Conservation (phyloP, 1,139 yeast species). For the Casaregolazyma suthepensis region DNA sequence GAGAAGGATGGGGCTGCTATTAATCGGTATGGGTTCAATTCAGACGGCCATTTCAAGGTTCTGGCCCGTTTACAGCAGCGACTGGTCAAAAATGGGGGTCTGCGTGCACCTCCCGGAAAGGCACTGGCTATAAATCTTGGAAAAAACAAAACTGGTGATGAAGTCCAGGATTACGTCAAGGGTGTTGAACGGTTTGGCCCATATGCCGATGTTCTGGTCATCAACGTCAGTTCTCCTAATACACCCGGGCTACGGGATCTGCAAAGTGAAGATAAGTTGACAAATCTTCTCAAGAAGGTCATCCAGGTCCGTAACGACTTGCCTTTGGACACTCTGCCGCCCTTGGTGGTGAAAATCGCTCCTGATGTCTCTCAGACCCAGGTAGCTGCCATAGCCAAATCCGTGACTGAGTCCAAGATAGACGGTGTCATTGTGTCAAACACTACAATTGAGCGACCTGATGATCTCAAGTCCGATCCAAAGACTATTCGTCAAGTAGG, state of each 20-base stretch:
- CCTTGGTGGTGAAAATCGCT: slow-evolving; percentile 83
- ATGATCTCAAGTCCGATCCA: slow-evolving; percentile 43
- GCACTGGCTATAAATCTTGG: slow-evolving; percentile 82
- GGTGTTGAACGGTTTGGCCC: slow-evolving; percentile 81
- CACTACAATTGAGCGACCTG: slow-evolving; percentile 82
- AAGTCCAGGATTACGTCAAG: slow-evolving; percentile 71
- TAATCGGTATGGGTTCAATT: slow-evolving; percentile 91
- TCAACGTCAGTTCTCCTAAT: slow-evolving; percentile 94
- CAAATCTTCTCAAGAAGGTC: slow-evolving; percentile 53
- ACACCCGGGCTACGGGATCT: slow-evolving; percentile 90
- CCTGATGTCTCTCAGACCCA: slow-evolving; percentile 86
- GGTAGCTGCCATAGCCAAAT: slow-evolving; percentile 72
- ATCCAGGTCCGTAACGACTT: slow-evolving; percentile 34
- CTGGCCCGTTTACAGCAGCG: slow-evolving; percentile 59
- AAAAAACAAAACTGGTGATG: slow-evolving; percentile 88
- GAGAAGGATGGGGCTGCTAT: slow-evolving; percentile 84
- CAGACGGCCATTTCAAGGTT: slow-evolving; percentile 78
- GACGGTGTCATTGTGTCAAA: slow-evolving; percentile 92
- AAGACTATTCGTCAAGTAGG: slow-evolving; percentile 57
- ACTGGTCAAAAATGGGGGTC: slow-evolving; percentile 47
- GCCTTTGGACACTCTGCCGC: slow-evolving; percentile 34
- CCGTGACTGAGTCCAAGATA: slow-evolving; percentile 69
- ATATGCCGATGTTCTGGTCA: slow-evolving; percentile 80
- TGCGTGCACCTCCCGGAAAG: slow-evolving; percentile 40
- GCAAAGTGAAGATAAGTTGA: slow-evolving; percentile 70